Percentiles rank a stretch among this genome's conserved stretches.
Evolutionary conservation across 768 basidiomycete species (phyloP).

Genomic region (Lactarius pseudohatsudake): DNA sequence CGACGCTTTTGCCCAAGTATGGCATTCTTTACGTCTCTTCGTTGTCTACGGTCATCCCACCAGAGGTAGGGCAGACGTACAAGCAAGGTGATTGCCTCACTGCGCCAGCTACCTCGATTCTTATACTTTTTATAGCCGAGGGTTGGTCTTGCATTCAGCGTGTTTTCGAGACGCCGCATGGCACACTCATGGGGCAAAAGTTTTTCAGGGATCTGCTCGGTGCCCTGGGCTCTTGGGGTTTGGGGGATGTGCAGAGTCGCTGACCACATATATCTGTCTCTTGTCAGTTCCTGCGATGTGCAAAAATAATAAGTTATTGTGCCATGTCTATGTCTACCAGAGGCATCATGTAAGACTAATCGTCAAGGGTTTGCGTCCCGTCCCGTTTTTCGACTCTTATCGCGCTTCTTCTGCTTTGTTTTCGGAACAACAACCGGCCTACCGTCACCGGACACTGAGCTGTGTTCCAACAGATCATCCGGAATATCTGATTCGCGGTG

Average conservation of each 20-base stretch:
- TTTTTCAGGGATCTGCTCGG: constrained; percentile 12
- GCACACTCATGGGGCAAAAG: constrained; percentile 10
- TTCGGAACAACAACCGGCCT: not conserved
- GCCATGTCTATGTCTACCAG: not conserved
- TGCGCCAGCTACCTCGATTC: not conserved
- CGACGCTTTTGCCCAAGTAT: constrained; percentile 15
- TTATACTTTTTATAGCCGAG: not conserved
- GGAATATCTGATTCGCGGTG: constrained; percentile 35
- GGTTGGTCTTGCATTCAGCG: constrained; percentile 17
- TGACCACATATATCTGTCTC: not conserved
- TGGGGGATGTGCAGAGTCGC: not conserved
- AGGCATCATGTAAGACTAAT: not conserved
- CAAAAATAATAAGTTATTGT: constrained; percentile 17
- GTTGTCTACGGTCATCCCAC: constrained; percentile 2
- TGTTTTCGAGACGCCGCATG: constrained; percentile 21
- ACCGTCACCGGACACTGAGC: not conserved
- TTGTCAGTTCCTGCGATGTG: not conserved
- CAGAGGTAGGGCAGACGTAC: not conserved
- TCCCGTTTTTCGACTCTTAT: constrained; percentile 9
- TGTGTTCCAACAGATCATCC: not conserved
- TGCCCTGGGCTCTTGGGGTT: constrained; percentile 8
- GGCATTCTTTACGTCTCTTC: constrained; percentile 19
- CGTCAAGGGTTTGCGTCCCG: not conserved
- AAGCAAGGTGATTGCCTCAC: constrained; percentile 4
- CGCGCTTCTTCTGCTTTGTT: constrained; percentile 11